Conservation (phyloP, 371 early-diverging fungal genomes). For the Mucor racemosus region DNA sequence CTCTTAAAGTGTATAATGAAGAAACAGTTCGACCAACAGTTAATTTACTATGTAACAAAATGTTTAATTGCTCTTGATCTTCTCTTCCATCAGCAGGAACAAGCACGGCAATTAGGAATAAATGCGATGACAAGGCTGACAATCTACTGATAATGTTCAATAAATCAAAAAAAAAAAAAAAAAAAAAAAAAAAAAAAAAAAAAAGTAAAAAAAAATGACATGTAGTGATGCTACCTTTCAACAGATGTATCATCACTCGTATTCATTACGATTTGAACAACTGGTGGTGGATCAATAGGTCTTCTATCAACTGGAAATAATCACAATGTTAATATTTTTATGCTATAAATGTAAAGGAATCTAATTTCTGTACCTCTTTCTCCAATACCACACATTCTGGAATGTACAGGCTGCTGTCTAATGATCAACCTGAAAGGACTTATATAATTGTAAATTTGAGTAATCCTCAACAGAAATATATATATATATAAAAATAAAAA, state of each 20-base stretch:
- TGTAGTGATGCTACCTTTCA: background rate
- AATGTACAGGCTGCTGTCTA: slow-evolving; percentile 57
- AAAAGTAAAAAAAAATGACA: background rate
- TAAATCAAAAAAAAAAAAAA: background rate
- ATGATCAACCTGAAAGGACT: slow-evolving; percentile 42
- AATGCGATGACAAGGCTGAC: slow-evolving; percentile 27
- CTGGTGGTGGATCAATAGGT: slow-evolving; percentile 55
- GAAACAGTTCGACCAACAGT: slow-evolving; percentile 67
- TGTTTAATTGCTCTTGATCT: slow-evolving; percentile 13
- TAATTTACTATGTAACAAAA: slow-evolving; percentile 32
- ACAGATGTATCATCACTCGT: slow-evolving; percentile 8
- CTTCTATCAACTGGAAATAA: slow-evolving; percentile 43
- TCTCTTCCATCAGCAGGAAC: slow-evolving; percentile 27
- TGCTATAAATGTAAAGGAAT: background rate
- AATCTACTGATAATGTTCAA: slow-evolving; percentile 5
- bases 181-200: background rate
- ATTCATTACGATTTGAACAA: slow-evolving; percentile 41
- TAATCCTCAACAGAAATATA: background rate
- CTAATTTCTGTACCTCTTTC: slow-evolving; percentile 43
- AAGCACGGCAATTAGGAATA: slow-evolving; percentile 43
- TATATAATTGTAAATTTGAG: background rate
- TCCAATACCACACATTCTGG: slow-evolving; percentile 55
- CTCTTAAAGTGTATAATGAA: slow-evolving; percentile 62
- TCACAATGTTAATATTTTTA: background rate
- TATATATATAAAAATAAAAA: no score